Percentiles rank a stretch among this genome's conserved stretches.
phyloP scores from a whole-genome alignment of 2,329 filamentous ascomycete genomes.

The Nakataea oryzae region DNA sequence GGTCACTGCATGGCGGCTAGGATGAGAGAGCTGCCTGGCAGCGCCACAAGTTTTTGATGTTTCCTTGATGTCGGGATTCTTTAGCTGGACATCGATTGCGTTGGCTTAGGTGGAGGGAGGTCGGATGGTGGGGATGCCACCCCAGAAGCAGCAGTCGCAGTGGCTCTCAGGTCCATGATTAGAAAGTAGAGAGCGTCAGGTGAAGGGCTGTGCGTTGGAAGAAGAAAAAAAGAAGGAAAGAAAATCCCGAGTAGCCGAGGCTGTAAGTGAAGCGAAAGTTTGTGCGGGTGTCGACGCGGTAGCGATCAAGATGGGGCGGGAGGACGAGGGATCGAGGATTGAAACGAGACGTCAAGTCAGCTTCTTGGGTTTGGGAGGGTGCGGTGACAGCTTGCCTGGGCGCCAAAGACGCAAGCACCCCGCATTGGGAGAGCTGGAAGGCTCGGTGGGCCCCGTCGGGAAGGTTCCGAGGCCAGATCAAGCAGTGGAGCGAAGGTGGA shows the following conservation, averaged over 20 bases:
- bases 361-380: background rate
- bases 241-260: background rate
- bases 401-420: background rate
- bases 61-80: background rate
- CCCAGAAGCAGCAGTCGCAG: no score
- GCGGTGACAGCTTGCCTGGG: background rate
- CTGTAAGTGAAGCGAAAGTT: background rate
- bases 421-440: background rate
- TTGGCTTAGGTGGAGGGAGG: background rate
- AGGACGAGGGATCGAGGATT: background rate
- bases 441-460: background rate
- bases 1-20: background rate
- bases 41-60: no score
- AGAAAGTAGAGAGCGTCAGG: background rate
- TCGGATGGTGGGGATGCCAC: background rate
- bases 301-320: background rate
- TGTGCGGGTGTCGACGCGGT: background rate
- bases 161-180: background rate
- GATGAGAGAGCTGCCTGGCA: no score
- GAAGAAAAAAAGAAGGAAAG: no score
- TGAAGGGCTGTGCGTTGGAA: background rate
- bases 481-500: background rate
- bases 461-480: background rate
- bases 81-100: background rate
- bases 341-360: background rate